Evolutionary conservation across 2,329 filamentous ascomycete genomes (phyloP).

Genomic region (Hymenoscyphus infarciens): DNA sequence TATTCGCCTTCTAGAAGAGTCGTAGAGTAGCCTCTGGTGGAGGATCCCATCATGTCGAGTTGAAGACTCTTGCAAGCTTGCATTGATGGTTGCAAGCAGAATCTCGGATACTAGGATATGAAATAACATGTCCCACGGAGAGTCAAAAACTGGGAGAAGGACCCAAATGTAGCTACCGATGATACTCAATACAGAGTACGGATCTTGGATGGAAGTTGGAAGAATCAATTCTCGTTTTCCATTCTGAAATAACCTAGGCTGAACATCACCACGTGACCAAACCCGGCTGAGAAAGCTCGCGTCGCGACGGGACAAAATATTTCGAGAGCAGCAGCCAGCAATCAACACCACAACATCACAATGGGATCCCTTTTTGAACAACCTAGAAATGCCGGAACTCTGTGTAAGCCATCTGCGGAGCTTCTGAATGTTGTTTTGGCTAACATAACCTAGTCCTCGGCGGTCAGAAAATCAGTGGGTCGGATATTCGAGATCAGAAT

Average conservation of each 20-base stretch:
- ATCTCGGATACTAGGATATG: no score
- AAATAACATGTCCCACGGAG: no score
- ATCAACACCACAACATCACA: slow-evolving; percentile 25
- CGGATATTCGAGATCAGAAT: slow-evolving; percentile 97
- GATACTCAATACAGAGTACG: background rate
- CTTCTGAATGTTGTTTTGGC: slow-evolving; percentile 13
- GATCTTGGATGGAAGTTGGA: background rate
- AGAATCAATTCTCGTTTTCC: background rate
- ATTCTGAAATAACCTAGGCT: background rate
- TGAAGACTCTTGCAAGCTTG: no score
- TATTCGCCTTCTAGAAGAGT: no score
- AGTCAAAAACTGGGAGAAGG: no score
- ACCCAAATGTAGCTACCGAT: background rate
- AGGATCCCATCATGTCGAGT: no score
- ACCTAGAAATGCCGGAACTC: slow-evolving; percentile 83
- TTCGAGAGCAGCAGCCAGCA: slow-evolving; percentile 9
- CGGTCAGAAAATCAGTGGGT: slow-evolving; percentile 93
- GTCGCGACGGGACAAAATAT: slow-evolving; percentile 5
- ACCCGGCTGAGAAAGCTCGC: background rate
- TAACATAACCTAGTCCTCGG: slow-evolving; percentile 65
- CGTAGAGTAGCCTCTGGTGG: no score
- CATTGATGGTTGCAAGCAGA: no score
- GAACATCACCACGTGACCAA: background rate
- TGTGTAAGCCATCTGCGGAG: slow-evolving; percentile 56
- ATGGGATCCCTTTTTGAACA: slow-evolving; percentile 98